Evolutionary conservation across 805 yeast genomes (phyloP).

Genomic region (Candida hispaniensis): DNA sequence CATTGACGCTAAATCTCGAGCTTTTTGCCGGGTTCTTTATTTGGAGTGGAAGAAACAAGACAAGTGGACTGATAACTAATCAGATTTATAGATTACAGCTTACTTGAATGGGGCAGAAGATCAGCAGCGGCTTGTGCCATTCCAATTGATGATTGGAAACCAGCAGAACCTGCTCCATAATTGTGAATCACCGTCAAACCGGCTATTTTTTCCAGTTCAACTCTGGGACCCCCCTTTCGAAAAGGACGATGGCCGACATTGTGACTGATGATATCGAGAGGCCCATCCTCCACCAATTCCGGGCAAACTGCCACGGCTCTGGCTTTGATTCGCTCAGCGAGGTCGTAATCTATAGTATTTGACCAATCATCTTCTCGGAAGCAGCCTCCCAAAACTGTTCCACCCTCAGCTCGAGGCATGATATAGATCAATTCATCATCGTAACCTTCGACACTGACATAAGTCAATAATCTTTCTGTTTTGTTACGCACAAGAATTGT

Average conservation of each 20-base stretch:
- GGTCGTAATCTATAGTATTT: slow-evolving; percentile 44
- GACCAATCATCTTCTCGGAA: slow-evolving; percentile 55
- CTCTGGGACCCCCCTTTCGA: slow-evolving; percentile 63
- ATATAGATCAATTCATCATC: slow-evolving; percentile 11
- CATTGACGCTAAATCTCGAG: slow-evolving; percentile 59
- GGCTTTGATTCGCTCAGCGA: slow-evolving; percentile 50
- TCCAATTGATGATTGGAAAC: slow-evolving; percentile 65
- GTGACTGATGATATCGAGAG: slow-evolving; percentile 46
- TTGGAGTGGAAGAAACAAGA: slow-evolving; percentile 67
- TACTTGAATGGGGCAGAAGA: slow-evolving; percentile 17
- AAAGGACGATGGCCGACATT: slow-evolving; percentile 71
- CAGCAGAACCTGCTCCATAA: slow-evolving; percentile 71
- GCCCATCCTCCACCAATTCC: slow-evolving; percentile 28
- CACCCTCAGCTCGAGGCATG: slow-evolving; percentile 16
- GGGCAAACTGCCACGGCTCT: slow-evolving; percentile 44
- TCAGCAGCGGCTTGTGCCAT: slow-evolving; percentile 39
- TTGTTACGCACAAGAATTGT: slow-evolving; percentile 12
- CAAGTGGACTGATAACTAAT: slow-evolving; percentile 60
- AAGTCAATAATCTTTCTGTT: slow-evolving; percentile 7
- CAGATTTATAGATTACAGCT: slow-evolving; percentile 3
- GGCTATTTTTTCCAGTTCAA: slow-evolving; percentile 40
- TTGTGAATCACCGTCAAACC: slow-evolving; percentile 49
- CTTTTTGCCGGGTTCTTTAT: slow-evolving; percentile 55
- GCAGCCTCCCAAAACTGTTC: slow-evolving; percentile 57
- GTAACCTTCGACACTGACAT: slow-evolving; percentile 8